These are phyloP conservation scores for Kernera saxatilis DNA, from an alignment of 345 rosid species.

Conservation along the genomic window DNA sequence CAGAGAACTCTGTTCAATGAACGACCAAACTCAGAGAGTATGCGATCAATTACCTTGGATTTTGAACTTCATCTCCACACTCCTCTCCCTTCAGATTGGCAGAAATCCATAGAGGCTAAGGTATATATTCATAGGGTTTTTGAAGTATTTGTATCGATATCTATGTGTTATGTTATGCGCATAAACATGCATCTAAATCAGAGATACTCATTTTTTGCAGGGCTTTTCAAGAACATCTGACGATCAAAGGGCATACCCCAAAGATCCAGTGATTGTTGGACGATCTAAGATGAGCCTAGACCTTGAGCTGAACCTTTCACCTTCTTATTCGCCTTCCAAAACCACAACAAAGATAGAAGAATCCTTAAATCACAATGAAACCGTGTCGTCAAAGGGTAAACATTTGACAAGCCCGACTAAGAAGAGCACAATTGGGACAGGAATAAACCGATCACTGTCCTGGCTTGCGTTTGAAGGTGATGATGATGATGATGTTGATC, in stretches of 20 bases:
- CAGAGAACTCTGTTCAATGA: conserved; percentile 10
- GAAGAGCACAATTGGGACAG: conserved; percentile 12
- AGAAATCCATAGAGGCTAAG: conserved; percentile 13
- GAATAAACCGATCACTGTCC: conserved; percentile 32
- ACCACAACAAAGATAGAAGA: not conserved
- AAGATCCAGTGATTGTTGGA: conserved; percentile 30
- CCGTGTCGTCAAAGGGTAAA: conserved; percentile 15
- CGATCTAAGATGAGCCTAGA: conserved; percentile 53
- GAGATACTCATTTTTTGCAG: not conserved
- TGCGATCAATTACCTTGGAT: conserved; percentile 22
- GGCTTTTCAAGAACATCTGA: conserved; percentile 34
- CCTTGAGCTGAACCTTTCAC: conserved; percentile 63
- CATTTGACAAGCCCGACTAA: conserved; percentile 10
- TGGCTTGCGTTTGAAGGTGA: conserved; percentile 44
- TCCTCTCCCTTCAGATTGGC: conserved; percentile 24
- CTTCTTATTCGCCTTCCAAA: conserved; percentile 36
- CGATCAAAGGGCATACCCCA: conserved; percentile 42
- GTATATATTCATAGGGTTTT: conserved; percentile 21
- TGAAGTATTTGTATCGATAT: not conserved
- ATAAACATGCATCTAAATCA: conserved; percentile 13
- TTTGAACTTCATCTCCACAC: conserved; percentile 29
- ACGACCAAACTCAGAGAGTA: conserved; percentile 18
- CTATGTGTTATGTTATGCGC: not conserved
- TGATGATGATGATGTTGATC: conserved; percentile 29
- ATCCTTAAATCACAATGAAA: conserved; percentile 9